Conservation (phyloP, 371 early-diverging fungal genomes). For the Apophysomyces variabilis region DNA sequence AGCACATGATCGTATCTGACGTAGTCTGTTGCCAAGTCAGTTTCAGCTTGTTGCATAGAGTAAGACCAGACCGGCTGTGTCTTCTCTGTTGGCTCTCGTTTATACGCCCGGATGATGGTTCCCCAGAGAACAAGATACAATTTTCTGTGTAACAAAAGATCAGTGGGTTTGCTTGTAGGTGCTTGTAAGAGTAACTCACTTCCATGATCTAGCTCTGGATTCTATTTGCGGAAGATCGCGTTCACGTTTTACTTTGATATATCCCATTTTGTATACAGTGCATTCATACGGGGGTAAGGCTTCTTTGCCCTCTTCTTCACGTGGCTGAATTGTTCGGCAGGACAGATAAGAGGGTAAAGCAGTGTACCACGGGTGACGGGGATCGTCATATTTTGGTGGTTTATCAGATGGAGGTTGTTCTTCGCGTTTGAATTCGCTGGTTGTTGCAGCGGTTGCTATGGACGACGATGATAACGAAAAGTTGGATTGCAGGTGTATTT, state of each 20-base stretch:
- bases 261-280: slow-evolving; percentile 31
- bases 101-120: slow-evolving; percentile 25
- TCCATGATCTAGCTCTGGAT: slow-evolving; percentile 33
- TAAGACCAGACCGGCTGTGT: slow-evolving; percentile 36
- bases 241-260: slow-evolving; percentile 29
- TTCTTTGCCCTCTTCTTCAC: slow-evolving; percentile 30
- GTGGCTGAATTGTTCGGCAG: slow-evolving; percentile 3
- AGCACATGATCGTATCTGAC: slow-evolving; percentile 41
- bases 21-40: slow-evolving; percentile 43
- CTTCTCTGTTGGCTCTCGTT: slow-evolving; percentile 17
- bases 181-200: slow-evolving; percentile 16
- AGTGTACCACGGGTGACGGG: neutral
- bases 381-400: slow-evolving; percentile 3
- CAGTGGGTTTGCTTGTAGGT: neutral
- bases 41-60: slow-evolving; percentile 46
- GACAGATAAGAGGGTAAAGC: neutral
- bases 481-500: neutral
- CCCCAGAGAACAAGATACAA: slow-evolving; percentile 24
- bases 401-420: neutral
- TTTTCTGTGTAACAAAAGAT: slow-evolving; percentile 8
- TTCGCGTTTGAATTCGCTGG: neutral
- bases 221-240: slow-evolving; percentile 20
- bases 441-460: neutral
- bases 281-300: slow-evolving; percentile 32
- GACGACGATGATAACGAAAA: neutral